phyloP scores from a whole-genome alignment of 257 asterid genomes.

The Anisodus tanguticus region DNA sequence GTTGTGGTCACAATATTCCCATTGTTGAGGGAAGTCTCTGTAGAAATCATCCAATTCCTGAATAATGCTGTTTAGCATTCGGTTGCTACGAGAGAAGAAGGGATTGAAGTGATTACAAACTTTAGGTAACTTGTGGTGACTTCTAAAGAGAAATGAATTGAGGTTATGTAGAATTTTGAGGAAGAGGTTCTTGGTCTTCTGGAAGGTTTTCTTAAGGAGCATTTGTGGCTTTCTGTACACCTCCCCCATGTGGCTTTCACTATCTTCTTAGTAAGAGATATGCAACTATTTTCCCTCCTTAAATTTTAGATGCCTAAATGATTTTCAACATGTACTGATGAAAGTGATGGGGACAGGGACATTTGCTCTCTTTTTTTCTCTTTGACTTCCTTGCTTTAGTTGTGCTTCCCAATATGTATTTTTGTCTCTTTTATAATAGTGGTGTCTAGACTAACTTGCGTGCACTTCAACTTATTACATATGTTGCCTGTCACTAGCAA shows the following conservation, averaged over 20 bases:
- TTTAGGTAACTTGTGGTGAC: constrained; percentile 52
- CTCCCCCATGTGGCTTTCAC: constrained; percentile 41
- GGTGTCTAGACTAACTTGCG: background rate
- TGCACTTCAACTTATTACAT: no score
- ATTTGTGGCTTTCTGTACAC: constrained; percentile 46
- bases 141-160: constrained; percentile 46
- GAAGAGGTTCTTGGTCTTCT: constrained; percentile 55
- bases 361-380: background rate
- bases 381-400: background rate
- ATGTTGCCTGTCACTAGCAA: background rate
- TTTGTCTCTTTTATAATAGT: background rate
- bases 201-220: constrained; percentile 52
- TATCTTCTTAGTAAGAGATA: constrained; percentile 34
- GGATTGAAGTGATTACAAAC: constrained; percentile 39
- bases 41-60: constrained; percentile 47
- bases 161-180: constrained; percentile 48
- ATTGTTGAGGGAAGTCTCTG: constrained; percentile 45
- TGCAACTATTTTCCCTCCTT: constrained; percentile 39
- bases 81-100: constrained; percentile 37
- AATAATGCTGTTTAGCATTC: constrained; percentile 34
- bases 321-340: constrained; percentile 29
- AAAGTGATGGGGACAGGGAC: constrained; percentile 11
- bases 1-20: constrained; percentile 35
- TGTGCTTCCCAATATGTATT: background rate
- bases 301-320: constrained; percentile 21